A percentile compares a stretch with the other conserved stretches of the same genome.
Conservation (phyloP, 208 protist genomes). For the Trypanosomatidae sp. region DNA sequence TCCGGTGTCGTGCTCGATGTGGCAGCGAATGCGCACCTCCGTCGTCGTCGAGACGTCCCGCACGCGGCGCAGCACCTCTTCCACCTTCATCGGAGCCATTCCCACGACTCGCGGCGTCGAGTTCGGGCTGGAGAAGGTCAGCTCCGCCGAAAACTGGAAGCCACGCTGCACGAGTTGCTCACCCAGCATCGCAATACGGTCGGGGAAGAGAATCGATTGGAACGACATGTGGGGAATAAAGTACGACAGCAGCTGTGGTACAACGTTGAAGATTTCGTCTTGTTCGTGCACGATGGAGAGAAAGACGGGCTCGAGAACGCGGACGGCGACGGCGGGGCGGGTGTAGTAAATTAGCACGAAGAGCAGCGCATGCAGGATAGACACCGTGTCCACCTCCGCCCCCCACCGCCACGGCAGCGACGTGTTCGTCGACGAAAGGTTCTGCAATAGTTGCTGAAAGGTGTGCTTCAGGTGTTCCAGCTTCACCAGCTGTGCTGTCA, state of each 20-base stretch:
- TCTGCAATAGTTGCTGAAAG: conserved; percentile 16
- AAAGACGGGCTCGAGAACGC: conserved; percentile 33
- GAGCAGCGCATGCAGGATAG: conserved; percentile 21
- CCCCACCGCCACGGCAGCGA: conserved; percentile 8
- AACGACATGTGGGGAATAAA: conserved; percentile 23
- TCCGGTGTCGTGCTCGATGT: conserved; percentile 17
- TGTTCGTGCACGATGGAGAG: conserved; percentile 15
- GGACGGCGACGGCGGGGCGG: conserved; percentile 14
- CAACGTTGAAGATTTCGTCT: conserved; percentile 14
- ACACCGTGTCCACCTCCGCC: not conserved
- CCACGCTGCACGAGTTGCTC: conserved; percentile 20
- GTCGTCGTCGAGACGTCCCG: not conserved
- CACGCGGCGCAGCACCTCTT: conserved; percentile 13
- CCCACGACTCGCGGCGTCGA: too few relatives aligned
- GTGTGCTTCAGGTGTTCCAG: conserved; percentile 22
- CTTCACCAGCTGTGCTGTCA: conserved; percentile 30
- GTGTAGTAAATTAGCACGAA: conserved; percentile 32
- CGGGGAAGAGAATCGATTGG: not conserved
- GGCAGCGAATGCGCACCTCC: conserved; percentile 16
- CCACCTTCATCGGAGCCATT: conserved; percentile 14
- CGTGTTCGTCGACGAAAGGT: not conserved
- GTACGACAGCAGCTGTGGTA: conserved; percentile 22
- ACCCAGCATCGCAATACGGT: conserved; percentile 20
- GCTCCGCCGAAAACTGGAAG: conserved; percentile 12
- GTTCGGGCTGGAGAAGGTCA: conserved; percentile 4